Conservation (phyloP, 495 filamentous ascomycete species). For the Aspergillus coremiiformis region DNA sequence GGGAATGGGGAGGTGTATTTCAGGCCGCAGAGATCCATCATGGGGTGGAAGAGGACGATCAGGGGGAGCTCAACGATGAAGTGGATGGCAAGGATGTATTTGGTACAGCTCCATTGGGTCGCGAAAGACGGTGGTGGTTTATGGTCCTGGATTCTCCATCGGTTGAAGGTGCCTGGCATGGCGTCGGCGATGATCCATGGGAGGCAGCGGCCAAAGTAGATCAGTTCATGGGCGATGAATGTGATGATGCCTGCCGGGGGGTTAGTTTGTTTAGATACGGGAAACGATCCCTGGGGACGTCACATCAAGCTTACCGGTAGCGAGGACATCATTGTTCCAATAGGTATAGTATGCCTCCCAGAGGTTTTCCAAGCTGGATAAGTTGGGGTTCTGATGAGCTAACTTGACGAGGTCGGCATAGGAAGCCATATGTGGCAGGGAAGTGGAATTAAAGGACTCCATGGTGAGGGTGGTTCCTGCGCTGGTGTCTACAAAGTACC, state of each 20-base stretch:
- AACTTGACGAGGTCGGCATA: constrained; percentile 12
- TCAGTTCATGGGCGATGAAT: constrained; percentile 85
- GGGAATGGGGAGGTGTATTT: constrained; percentile 86
- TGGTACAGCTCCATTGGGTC: constrained; percentile 91
- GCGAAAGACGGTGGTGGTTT: constrained; percentile 23
- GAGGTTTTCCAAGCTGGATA: constrained; percentile 74
- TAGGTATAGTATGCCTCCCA: constrained; percentile 98
- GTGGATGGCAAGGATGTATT: constrained; percentile 82
- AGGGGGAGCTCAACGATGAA: constrained; percentile 96
- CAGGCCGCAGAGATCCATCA: constrained; percentile 88
- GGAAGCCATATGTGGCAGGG: constrained; percentile 6
- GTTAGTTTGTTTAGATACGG: too few species aligned
- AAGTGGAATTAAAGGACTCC: constrained; percentile 12
- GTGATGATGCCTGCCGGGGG: constrained; percentile 70
- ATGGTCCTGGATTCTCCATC: constrained; percentile 79
- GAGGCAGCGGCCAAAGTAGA: constrained; percentile 90
- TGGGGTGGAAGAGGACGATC: constrained; percentile 88
- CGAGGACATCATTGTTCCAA: constrained; percentile 94
- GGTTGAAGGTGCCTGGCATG: constrained; percentile 69
- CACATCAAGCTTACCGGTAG: constrained; percentile 58
- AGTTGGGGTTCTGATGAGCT: constrained; percentile 71
- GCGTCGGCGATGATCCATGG: constrained; percentile 92
- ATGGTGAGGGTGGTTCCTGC: constrained; percentile 4
- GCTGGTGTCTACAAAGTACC: not conserved
- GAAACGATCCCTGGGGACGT: too few species aligned